These are phyloP conservation scores for Phytopythium vexans DNA, from an alignment of 352 stramenopile species.

Conservation along the genomic window DNA sequence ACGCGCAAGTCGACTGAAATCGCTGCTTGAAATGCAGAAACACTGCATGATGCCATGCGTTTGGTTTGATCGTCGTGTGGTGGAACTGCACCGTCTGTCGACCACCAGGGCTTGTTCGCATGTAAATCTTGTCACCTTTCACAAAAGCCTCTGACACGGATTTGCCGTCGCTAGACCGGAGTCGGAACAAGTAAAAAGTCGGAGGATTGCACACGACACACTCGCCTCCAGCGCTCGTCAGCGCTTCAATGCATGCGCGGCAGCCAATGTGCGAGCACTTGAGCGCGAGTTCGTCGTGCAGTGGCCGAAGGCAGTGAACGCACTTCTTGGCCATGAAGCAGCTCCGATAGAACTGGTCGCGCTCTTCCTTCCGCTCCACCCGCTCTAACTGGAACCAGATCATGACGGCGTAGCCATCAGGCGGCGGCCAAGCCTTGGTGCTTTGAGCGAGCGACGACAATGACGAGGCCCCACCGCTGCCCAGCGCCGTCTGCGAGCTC, in stretches of 20 bases:
- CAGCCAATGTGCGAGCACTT: conserved; percentile 73
- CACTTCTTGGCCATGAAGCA: conserved; percentile 55
- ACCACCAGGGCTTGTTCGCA: conserved; percentile 50
- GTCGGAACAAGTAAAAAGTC: conserved; percentile 69
- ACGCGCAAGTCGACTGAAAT: conserved; percentile 66
- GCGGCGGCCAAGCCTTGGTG: conserved; percentile 54
- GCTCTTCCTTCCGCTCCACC: conserved; percentile 54
- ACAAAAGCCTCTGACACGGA: conserved; percentile 68
- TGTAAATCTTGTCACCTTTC: conserved; percentile 58
- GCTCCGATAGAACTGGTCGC: conserved; percentile 59
- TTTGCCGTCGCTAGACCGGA: conserved; percentile 65
- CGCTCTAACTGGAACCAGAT: conserved; percentile 64
- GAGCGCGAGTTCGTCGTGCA: conserved; percentile 50
- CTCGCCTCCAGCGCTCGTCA: conserved; percentile 51
- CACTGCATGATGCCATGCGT: conserved; percentile 48
- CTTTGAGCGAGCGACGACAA: conserved; percentile 32
- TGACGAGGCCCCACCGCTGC: conserved; percentile 14
- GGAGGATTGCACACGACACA: conserved; percentile 73
- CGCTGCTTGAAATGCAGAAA: conserved; percentile 62
- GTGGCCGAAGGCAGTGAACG: conserved; percentile 39
- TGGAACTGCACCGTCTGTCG: conserved; percentile 52
- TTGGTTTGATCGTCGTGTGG: conserved; percentile 34
- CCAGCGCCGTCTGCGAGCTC: conserved; percentile 4
- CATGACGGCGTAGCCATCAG: conserved; percentile 61
- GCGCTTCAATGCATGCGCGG: conserved; percentile 47